Evolutionary conservation across 768 basidiomycete genomes (phyloP).

Genomic region (Tricholomella constricta): DNA sequence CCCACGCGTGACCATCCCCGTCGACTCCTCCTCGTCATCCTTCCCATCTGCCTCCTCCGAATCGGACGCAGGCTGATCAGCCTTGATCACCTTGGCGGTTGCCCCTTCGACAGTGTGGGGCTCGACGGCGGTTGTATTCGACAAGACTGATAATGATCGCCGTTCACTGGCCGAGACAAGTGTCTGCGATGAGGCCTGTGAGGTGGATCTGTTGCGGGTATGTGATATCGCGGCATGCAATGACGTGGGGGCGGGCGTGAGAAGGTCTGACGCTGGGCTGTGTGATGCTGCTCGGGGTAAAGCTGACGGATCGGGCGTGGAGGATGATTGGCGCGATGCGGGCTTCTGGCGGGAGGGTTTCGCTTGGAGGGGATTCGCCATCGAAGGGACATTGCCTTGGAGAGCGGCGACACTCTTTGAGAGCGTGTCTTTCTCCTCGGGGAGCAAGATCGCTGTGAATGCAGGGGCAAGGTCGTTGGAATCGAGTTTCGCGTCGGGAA

Average conservation of each 20-base stretch:
- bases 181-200: conserved; percentile 40
- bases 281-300: conserved; percentile 10
- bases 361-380: not conserved
- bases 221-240: conserved; percentile 32
- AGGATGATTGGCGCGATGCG: conserved; percentile 4
- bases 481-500: conserved; percentile 7
- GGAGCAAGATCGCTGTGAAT: not conserved
- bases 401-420: not conserved
- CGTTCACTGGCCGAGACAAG: conserved; percentile 29
- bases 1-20: conserved; percentile 42
- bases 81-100: conserved; percentile 24
- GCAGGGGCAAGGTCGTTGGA: conserved; percentile 7
- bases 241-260: conserved; percentile 11
- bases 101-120: conserved; percentile 4
- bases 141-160: conserved; percentile 42
- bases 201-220: conserved; percentile 40
- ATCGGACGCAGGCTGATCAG: conserved; percentile 11
- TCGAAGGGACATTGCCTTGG: not conserved
- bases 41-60: conserved; percentile 13
- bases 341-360: conserved; percentile 2
- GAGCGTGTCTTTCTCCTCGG: conserved; percentile 1
- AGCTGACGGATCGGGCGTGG: conserved; percentile 13
- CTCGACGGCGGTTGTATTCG: conserved; percentile 39
- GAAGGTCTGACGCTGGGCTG: conserved; percentile 10
- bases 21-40: conserved; percentile 24